Evolutionary conservation across 2,329 filamentous ascomycete genomes (phyloP), one percentile per base, ranked within the genome.

Genomic region (Beauveria bassiana): DNA sequence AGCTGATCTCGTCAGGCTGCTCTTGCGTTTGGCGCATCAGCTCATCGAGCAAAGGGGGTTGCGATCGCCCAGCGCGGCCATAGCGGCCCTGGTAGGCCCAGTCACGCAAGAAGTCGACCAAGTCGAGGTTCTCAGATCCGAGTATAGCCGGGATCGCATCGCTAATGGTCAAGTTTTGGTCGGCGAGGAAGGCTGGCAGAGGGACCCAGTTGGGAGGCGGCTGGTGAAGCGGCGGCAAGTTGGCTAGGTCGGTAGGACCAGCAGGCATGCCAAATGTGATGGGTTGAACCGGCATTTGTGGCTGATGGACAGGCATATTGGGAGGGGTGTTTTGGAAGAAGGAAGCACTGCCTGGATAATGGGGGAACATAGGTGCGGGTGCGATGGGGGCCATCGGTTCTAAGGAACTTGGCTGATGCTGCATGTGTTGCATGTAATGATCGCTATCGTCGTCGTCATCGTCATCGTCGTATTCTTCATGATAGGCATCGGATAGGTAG

Each of bases 21-120:
- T 40, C 31, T 38, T 54, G 61, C 26, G 42, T 70, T 63, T 73
- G 70, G 56, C 68, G 67, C 38, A 73, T 67, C 56, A 78, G 74
- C 8, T 68, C 64, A n/a, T 62, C 70, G 64, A 69, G 67, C 63
- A 61, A 68, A 18, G 68, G 73, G 43, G 65, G 66, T 63, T 63
- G 67, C 62, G 58, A 66, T 63, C 62, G 71, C 50, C 61, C 68
- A 38, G 38, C 65, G 66, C 63, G 66, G 64, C 65, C 62, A 22
- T 28, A 64, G 31, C 67, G 69, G 45, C 67, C 68, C 43, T 73
- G 70, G 56, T 72, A 70, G 24, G 75, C 73, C 83, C 83, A 86
- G 42, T 73, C 68, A 43, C 75, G 72, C 38, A 86, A 72, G 65
- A 85, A 85, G 43, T 81, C 75, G 34, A 74, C 64, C 31, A 84